Conservation (phyloP, 352 stramenopile genomes). For the Phytophthora cajani region DNA sequence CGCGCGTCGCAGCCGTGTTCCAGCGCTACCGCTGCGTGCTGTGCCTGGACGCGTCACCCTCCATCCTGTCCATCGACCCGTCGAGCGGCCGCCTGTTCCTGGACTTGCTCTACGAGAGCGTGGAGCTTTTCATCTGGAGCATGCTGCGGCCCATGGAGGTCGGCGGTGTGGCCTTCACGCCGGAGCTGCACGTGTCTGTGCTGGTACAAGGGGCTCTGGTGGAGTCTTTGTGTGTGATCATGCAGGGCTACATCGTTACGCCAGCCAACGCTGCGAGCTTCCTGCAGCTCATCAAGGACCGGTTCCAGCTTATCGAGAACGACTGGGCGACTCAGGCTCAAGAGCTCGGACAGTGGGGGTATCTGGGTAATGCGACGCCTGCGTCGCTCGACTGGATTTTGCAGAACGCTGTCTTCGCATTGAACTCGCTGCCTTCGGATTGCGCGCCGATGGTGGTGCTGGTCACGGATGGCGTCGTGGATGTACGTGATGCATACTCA, state of each 20-base stretch:
- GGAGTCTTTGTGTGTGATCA: conserved; percentile 82
- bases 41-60: conserved; percentile 87
- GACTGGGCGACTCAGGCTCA: conserved; percentile 68
- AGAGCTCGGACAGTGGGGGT: conserved; percentile 29
- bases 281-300: conserved; percentile 73
- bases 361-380: conserved; percentile 38
- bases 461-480: conserved; percentile 87
- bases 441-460: conserved; percentile 84
- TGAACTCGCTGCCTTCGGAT: conserved; percentile 84
- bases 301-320: conserved; percentile 84
- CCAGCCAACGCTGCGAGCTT: conserved; percentile 59
- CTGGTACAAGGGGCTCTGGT: conserved; percentile 82
- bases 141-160: conserved; percentile 69
- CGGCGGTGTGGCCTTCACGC: conserved; percentile 51
- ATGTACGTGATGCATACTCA: conserved; percentile 74
- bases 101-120: conserved; percentile 81
- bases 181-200: conserved; percentile 82
- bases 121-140: conserved; percentile 81
- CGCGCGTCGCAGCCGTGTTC: conserved; percentile 68
- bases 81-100: conserved; percentile 76
- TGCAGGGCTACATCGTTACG: conserved; percentile 83
- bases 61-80: conserved; percentile 83
- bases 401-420: conserved; percentile 87
- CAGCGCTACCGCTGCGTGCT: conserved; percentile 82
- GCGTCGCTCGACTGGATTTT: conserved; percentile 80